phyloP scores from a whole-genome alignment of 345 rosid species.

The Melastoma malabathricum region DNA sequence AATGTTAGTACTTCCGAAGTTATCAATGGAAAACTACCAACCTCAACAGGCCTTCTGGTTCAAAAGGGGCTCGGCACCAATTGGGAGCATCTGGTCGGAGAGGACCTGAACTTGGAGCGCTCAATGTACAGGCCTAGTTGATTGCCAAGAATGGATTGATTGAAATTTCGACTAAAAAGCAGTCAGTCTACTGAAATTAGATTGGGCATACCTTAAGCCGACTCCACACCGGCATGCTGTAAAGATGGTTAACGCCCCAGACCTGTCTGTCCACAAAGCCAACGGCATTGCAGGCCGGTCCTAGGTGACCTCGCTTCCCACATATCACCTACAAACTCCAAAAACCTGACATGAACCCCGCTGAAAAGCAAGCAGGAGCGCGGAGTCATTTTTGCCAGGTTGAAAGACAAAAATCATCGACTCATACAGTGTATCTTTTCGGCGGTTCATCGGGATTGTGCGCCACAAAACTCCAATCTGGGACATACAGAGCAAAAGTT shows the following conservation, averaged over 20 bases:
- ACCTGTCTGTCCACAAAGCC: conserved; percentile 44
- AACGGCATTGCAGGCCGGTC: conserved; percentile 66
- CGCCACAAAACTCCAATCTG: conserved; percentile 44
- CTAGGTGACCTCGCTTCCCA: conserved; percentile 62
- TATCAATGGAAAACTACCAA: conserved; percentile 3
- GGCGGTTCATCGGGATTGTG: background rate
- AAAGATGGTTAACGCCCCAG: conserved; percentile 59
- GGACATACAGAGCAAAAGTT: conserved; percentile 36
- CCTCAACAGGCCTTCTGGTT: conserved; percentile 68
- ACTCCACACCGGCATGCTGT: conserved; percentile 36
- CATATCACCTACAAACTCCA: conserved; percentile 33
- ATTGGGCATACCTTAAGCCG: conserved; percentile 31
- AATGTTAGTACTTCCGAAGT: background rate
- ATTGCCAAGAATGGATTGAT: background rate
- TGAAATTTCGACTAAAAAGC: background rate
- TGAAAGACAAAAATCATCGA: background rate
- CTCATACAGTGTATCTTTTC: conserved; percentile 24
- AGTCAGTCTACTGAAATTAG: background rate
- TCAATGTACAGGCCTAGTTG: conserved; percentile 46
- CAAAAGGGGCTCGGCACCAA: conserved; percentile 56
- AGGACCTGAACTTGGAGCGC: conserved; percentile 32
- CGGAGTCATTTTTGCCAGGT: background rate
- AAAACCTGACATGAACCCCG: no score
- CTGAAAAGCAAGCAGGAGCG: no score
- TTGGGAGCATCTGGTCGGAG: conserved; percentile 30